Evolutionary conservation across 345 rosid genomes (phyloP).

Genomic region (Sonneratia caseolaris): DNA sequence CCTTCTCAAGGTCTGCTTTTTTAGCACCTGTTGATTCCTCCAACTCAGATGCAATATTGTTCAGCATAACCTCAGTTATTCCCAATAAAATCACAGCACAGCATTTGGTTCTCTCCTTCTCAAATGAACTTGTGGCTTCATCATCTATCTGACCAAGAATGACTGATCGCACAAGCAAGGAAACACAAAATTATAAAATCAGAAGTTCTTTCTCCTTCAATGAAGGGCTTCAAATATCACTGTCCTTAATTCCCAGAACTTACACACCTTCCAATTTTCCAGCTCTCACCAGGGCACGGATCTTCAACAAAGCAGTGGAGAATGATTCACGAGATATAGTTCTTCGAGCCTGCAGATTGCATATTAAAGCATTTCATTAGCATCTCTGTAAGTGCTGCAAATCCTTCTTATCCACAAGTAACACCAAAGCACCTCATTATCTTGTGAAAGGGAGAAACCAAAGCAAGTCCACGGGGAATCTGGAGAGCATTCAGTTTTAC

Average conservation of each 20-base stretch:
- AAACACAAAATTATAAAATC: slow-evolving; percentile 11
- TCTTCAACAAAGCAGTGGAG: slow-evolving; percentile 43
- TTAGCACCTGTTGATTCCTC: slow-evolving; percentile 44
- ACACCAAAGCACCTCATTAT: slow-evolving; percentile 45
- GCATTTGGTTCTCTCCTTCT: slow-evolving; percentile 48
- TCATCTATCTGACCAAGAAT: slow-evolving; percentile 47
- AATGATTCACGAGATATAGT: slow-evolving; percentile 39
- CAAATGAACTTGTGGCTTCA: slow-evolving; percentile 32
- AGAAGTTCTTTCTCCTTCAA: not conserved
- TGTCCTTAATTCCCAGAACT: not conserved
- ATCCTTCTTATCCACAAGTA: slow-evolving; percentile 6
- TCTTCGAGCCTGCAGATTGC: slow-evolving; percentile 42
- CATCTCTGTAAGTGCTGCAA: not conserved
- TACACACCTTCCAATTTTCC: slow-evolving; percentile 46
- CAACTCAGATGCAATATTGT: slow-evolving; percentile 38
- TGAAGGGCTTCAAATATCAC: not conserved
- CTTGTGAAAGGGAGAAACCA: slow-evolving; percentile 86
- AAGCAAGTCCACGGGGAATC: slow-evolving; percentile 50
- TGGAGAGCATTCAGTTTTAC: slow-evolving; percentile 25
- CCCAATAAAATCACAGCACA: slow-evolving; percentile 43
- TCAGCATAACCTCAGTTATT: slow-evolving; percentile 54
- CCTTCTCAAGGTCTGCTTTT: slow-evolving; percentile 46
- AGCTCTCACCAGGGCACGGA: slow-evolving; percentile 37
- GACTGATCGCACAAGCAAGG: slow-evolving; percentile 39
- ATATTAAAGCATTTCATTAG: slow-evolving; percentile 4